A percentile compares a stretch with the other conserved stretches of the same genome.
phyloP scores from a whole-genome alignment of 139 green algal genomes.

The Tetradesmus obliquus region DNA sequence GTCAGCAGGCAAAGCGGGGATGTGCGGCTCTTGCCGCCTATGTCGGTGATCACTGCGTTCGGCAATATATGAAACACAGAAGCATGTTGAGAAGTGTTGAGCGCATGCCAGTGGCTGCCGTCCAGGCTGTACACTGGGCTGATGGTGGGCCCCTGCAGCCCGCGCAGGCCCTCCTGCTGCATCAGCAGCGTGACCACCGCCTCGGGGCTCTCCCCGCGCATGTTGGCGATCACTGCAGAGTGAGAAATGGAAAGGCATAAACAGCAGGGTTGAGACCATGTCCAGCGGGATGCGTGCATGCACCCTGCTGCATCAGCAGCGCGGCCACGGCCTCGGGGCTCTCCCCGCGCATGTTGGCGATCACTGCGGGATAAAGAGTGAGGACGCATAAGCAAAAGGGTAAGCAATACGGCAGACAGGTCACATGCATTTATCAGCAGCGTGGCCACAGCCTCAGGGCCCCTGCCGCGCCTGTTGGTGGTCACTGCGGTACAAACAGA shows the following conservation, averaged over 20 bases:
- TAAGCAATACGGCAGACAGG: too few relatives aligned
- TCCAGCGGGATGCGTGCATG: too few relatives aligned
- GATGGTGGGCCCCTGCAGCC: conserved; percentile 90
- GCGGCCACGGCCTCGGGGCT: conserved; percentile 83
- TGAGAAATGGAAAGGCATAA: too few relatives aligned
- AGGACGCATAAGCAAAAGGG: too few relatives aligned
- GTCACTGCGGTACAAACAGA: conserved; percentile 67
- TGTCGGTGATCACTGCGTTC: conserved; percentile 88
- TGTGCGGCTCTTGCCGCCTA: conserved; percentile 74
- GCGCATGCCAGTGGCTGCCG: neutral
- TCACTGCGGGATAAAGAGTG: conserved; percentile 62
- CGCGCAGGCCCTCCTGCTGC: conserved; percentile 63
- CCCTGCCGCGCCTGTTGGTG: conserved; percentile 89
- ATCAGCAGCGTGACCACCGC: conserved; percentile 84
- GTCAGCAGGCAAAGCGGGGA: neutral
- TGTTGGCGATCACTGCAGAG: conserved; percentile 89
- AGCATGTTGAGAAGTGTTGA: too few relatives aligned
- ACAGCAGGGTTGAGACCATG: too few relatives aligned
- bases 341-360: conserved; percentile 90
- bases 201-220: conserved; percentile 80
- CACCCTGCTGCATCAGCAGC: conserved; percentile 64
- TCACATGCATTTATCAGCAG: conserved; percentile 57
- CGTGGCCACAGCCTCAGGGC: conserved; percentile 80
- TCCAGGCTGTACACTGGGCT: conserved; percentile 73
- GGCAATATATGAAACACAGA: too few relatives aligned